Percentiles rank a stretch among this genome's conserved stretches.
Evolutionary conservation across 495 filamentous ascomycete species (phyloP).

Genomic region (Platismatia glauca): DNA sequence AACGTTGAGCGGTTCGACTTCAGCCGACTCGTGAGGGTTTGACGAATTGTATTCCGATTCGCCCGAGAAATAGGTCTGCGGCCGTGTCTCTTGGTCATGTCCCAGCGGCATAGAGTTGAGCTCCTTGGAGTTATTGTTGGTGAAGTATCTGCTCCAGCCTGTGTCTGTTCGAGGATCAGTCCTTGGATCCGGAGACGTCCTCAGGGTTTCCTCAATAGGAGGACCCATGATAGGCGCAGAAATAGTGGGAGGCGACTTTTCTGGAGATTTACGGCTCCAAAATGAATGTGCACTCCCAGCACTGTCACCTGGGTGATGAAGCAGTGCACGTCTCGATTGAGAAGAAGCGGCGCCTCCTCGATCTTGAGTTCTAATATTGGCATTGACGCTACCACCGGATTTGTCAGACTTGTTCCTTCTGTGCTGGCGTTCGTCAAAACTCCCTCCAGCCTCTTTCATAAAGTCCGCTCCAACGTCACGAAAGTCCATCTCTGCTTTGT

Average conservation of each 20-base stretch:
- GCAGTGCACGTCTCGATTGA: constrained; percentile 22
- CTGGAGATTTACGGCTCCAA: constrained; percentile 21
- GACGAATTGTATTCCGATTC: constrained; percentile 23
- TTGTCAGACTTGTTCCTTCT: constrained; percentile 24
- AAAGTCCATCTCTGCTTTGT: constrained; percentile 55
- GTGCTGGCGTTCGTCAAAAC: constrained; percentile 29
- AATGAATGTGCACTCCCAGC: constrained; percentile 23
- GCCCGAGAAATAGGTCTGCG: constrained; percentile 28
- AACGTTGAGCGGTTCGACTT: constrained; percentile 24
- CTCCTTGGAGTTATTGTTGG: constrained; percentile 42
- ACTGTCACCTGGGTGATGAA: constrained; percentile 21
- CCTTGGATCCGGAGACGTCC: constrained; percentile 22
- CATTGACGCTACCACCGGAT: constrained; percentile 17
- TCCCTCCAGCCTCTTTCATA: constrained; percentile 42
- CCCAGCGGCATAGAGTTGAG: constrained; percentile 27
- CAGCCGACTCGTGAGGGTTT: constrained; percentile 24
- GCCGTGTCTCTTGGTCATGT: constrained; percentile 17
- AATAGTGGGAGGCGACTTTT: constrained; percentile 23
- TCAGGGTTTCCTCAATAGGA: constrained; percentile 3
- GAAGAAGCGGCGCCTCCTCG: constrained; percentile 19
- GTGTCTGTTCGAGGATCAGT: constrained; percentile 45
- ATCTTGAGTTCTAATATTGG: constrained; percentile 27
- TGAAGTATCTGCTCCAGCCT: constrained; percentile 55
- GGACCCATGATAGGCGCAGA: constrained; percentile 22
- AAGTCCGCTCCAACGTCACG: constrained; percentile 52